Base-by-base conservation (phyloP, 2,329 filamentous ascomycete genomes). In the Arthroderma sp. region DNA sequence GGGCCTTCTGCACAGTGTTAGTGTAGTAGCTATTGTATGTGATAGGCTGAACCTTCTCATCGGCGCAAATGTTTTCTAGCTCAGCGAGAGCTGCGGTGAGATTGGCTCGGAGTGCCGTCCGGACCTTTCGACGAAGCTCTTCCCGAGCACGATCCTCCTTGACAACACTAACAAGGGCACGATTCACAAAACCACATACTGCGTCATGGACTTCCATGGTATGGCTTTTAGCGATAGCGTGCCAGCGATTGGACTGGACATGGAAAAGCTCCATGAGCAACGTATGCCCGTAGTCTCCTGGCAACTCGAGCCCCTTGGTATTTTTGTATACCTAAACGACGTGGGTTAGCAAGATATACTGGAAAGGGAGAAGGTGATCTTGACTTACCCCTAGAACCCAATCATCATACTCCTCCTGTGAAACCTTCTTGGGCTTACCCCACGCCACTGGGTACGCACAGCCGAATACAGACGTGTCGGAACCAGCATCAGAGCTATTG, bases 11-110 rank as follows among this genome's bases (percentile, higher is more conserved):
- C 11, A 62, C 48, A 42, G 53, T 61, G 29, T 60, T 54, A 1
- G 53, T 60, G 30, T 59, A 60, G 38, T 58, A 61, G 43, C 58
- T 53, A 39, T 61, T 62, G 47, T 56, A 61, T 0, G 58, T 61
- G 22, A 61, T 53, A 1, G 55, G 54, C 22, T 56, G 51, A 1
- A 53, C 40, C 4, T 34, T 22, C 38, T 55, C 51, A 41, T 55
- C 53, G 5, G 45, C 29, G 2, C 51, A 15, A 2, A 56, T n/a
- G n/a, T 34, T 45, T 15, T 40, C 28, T 3, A 53, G 38, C 36
- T 51, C 50, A 8, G 44, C 10, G 15, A 30, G 31, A 10, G 46
- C 48, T 8, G 10, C 27, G 6, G 22, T 29, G 32, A 34, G 11
- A 11, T 11, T 34, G 8, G 8, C 11, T 11, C 11, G 32, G 11